Evolutionary conservation across 768 basidiomycete genomes (phyloP).

Genomic region (Calocybe gangraenosa): DNA sequence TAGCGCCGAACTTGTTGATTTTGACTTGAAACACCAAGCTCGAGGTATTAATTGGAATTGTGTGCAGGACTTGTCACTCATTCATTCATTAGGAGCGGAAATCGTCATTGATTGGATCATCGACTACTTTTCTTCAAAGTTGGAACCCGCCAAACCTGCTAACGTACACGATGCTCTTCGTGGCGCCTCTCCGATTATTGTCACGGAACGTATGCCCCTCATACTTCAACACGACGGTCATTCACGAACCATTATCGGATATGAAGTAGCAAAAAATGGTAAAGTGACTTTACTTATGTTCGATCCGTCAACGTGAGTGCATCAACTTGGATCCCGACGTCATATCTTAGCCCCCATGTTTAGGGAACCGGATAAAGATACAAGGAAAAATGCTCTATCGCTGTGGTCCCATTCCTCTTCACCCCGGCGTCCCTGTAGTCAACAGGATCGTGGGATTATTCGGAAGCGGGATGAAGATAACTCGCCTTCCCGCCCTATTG

Average conservation of each 20-base stretch:
- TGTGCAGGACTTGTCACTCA: background rate
- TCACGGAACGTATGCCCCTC: constrained; percentile 70
- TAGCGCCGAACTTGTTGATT: constrained; percentile 65
- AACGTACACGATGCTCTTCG: constrained; percentile 52
- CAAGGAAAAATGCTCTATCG: constrained; percentile 10
- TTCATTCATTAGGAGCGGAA: constrained; percentile 31
- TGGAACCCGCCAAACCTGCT: constrained; percentile 17
- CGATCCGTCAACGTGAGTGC: constrained; percentile 65
- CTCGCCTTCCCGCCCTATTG: constrained; percentile 7
- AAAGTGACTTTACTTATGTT: constrained; percentile 65
- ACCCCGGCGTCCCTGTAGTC: background rate
- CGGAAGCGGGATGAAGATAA: constrained; percentile 3
- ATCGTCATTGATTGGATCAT: constrained; percentile 69
- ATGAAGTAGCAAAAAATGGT: constrained; percentile 60
- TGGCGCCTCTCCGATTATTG: constrained; percentile 44
- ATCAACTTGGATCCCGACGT: background rate
- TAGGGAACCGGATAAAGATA: constrained; percentile 8
- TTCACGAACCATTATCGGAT: constrained; percentile 85
- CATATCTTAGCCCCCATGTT: background rate
- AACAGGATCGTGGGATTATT: background rate
- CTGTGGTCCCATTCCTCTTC: background rate
- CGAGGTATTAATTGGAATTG: constrained; percentile 32
- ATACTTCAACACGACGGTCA: constrained; percentile 83
- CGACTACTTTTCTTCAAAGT: constrained; percentile 55
- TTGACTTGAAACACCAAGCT: constrained; percentile 40